A percentile compares a stretch with the other conserved stretches of the same genome.
Conservation (phyloP, 768 basidiomycete species). For the Pulveroboletus sp. region DNA sequence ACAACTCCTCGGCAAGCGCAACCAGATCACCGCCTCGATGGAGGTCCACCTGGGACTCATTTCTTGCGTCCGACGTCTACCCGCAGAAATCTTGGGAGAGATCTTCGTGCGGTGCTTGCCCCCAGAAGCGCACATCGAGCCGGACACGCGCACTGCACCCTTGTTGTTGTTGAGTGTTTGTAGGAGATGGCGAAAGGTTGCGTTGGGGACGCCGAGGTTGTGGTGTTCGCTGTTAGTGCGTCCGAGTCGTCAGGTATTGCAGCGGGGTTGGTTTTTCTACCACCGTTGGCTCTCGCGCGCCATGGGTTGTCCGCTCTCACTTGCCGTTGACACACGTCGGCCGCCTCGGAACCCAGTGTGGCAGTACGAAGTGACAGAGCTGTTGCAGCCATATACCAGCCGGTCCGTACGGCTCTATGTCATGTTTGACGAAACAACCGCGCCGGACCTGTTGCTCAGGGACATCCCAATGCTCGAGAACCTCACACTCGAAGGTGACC, state of each 20-base stretch:
- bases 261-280: slow-evolving; percentile 11
- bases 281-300: slow-evolving; percentile 21
- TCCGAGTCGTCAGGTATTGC: slow-evolving; percentile 2
- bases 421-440: slow-evolving; percentile 8
- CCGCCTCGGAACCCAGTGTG: slow-evolving; percentile 15
- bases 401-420: slow-evolving; percentile 10
- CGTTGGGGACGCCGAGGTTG: slow-evolving; percentile 37
- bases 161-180: slow-evolving; percentile 39
- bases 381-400: slow-evolving; percentile 17
- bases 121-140: slow-evolving; percentile 21
- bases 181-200: slow-evolving; percentile 39
- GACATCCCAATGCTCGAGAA: slow-evolving; percentile 18
- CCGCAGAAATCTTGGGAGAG: slow-evolving; percentile 43
- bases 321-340: slow-evolving; percentile 15
- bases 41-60: slow-evolving; percentile 18
- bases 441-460: slow-evolving; percentile 12
- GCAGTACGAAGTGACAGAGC: slow-evolving; percentile 19
- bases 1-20: slow-evolving; percentile 10
- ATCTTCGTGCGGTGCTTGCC: slow-evolving; percentile 41
- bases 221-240: slow-evolving; percentile 41
- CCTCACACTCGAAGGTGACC: slow-evolving; percentile 11
- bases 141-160: slow-evolving; percentile 27
- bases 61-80: slow-evolving; percentile 34
- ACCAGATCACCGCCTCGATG: slow-evolving; percentile 15
- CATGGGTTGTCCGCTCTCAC: slow-evolving; percentile 16